A percentile compares a stretch with the other conserved stretches of the same genome.
Conservation (phyloP, 306 rosid genomes). For the Glycyrrhiza uralensis region DNA sequence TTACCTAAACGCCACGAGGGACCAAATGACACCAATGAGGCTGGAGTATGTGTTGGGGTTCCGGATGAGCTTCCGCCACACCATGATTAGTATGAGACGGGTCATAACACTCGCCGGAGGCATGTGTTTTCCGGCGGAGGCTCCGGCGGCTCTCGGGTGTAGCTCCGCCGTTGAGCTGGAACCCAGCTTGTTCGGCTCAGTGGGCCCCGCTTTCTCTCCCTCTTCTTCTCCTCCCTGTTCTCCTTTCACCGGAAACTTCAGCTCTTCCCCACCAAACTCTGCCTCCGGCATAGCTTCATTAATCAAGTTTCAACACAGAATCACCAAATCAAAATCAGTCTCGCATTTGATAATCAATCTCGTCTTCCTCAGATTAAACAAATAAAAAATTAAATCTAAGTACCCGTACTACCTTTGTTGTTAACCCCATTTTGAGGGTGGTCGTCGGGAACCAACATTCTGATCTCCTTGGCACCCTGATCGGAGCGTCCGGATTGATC, state of each 20-base stretch:
- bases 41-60: conserved; percentile 98
- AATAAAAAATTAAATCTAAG: no score
- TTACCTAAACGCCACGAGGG: conserved; percentile 81
- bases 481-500: conserved; percentile 92
- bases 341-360: neutral
- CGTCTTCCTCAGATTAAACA: no score
- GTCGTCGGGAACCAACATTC: conserved; percentile 85
- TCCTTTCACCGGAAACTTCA: conserved; percentile 47
- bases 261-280: conserved; percentile 53
- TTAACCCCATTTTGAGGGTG: conserved; percentile 70
- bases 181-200: conserved; percentile 60
- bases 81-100: conserved; percentile 91
- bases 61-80: conserved; percentile 96
- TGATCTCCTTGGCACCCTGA: conserved; percentile 88
- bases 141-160: conserved; percentile 50
- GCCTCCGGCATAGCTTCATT: conserved; percentile 39
- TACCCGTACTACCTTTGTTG: conserved; percentile 63
- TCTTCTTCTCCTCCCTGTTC: conserved; percentile 49
- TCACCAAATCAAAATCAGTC: neutral
- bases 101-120: conserved; percentile 99
- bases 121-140: conserved; percentile 57
- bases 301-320: neutral
- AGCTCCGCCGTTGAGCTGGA: conserved; percentile 79
- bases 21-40: conserved; percentile 90
- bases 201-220: conserved; percentile 54